Conservation (phyloP, 2,329 filamentous ascomycete genomes). For the Verticillium nubilum region DNA sequence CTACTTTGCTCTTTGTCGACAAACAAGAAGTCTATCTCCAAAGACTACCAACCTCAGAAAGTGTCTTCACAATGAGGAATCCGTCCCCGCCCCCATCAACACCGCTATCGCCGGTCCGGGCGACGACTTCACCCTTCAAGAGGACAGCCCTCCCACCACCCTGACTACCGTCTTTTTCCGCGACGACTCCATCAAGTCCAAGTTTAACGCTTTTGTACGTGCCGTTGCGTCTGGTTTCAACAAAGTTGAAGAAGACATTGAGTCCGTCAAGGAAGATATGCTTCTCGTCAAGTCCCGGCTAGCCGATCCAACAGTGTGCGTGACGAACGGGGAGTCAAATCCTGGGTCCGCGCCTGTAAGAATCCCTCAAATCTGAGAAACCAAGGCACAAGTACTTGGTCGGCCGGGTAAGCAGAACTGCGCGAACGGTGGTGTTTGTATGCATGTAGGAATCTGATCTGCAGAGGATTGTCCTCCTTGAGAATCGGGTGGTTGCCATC, state of each 20-base stretch:
- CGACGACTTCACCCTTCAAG: background rate
- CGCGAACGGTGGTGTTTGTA: background rate
- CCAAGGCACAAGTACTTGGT: no score
- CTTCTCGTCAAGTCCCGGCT: no score
- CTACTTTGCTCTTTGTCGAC: no score
- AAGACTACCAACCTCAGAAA: no score
- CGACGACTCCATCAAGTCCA: background rate
- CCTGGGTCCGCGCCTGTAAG: no score
- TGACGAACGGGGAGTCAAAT: no score
- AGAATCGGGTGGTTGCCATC: background rate
- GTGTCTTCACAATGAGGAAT: no score
- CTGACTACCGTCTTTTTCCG: background rate
- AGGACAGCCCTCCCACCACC: background rate
- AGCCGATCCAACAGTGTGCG: no score
- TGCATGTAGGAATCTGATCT: background rate
- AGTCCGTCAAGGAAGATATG: background rate
- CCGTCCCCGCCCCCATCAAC: background rate
- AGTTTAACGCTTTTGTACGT: background rate
- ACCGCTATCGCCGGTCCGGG: background rate
- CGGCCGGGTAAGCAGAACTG: no score
- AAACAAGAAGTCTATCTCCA: no score
- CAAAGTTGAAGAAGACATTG: background rate
- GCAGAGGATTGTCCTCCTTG: background rate
- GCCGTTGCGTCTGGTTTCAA: background rate
- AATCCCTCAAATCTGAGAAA: no score